Percentiles rank a stretch among this genome's conserved stretches.
phyloP scores from a whole-genome alignment of 179 eudicot genomes.

The Actinidia arguta region DNA sequence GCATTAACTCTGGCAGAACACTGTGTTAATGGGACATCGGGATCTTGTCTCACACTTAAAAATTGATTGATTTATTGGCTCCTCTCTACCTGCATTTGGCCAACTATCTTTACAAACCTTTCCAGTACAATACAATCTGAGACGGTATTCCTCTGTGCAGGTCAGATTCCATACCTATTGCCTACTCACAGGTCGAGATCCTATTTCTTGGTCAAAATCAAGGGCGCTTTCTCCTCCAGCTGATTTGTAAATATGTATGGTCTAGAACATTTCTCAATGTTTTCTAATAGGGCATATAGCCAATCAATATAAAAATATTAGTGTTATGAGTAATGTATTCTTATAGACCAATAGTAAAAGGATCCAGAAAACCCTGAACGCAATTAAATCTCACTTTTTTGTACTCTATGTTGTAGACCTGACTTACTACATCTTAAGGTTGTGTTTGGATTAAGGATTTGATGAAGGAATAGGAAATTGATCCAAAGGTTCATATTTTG shows the following conservation, averaged over 20 bases:
- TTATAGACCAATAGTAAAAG: neutral
- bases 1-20: no score
- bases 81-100: neutral
- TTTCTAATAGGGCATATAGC: neutral
- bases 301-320: neutral
- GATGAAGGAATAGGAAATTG: neutral
- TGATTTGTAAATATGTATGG: neutral
- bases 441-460: neutral
- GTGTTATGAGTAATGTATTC: neutral
- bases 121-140: neutral
- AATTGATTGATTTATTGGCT: neutral
- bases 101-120: neutral
- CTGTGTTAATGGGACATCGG: no score
- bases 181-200: neutral
- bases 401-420: no score
- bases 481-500: no score
- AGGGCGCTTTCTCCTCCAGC: neutral
- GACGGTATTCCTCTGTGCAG: neutral
- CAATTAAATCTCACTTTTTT: constrained; percentile 1
- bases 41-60: neutral
- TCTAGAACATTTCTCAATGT: neutral
- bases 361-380: neutral
- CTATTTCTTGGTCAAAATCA: constrained; percentile 11
- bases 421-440: neutral
- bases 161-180: neutral